A percentile compares a stretch with the other conserved stretches of the same genome.
Conservation (phyloP, 1,284 basidiomycete genomes). For the Papiliotrema terrestris region DNA sequence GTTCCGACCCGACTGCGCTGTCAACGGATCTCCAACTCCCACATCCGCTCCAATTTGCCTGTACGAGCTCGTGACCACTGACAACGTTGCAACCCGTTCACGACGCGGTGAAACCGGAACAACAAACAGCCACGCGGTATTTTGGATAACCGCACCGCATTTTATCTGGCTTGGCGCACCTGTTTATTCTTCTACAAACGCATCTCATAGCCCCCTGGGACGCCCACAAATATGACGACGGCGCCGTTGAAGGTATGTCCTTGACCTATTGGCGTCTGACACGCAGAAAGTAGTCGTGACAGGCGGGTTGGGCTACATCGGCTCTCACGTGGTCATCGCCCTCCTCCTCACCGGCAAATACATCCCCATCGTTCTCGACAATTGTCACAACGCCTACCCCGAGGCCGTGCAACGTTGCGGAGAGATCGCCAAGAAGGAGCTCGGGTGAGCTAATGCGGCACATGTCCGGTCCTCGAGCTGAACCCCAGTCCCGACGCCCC, state of each 20-base stretch:
- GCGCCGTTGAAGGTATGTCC: not conserved
- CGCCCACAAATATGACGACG: not conserved
- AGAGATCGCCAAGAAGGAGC: constrained; percentile 66
- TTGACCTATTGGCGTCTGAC: not conserved
- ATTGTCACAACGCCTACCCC: constrained; percentile 85
- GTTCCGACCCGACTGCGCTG: no score
- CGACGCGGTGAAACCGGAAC: no score
- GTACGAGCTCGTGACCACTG: no score
- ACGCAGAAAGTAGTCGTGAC: constrained; percentile 43
- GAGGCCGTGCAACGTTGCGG: constrained; percentile 68
- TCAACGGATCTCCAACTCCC: no score
- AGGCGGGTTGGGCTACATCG: constrained; percentile 54
- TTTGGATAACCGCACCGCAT: no score
- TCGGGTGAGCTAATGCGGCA: constrained; percentile 35
- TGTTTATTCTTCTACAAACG: not conserved
- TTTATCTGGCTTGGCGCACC: no score
- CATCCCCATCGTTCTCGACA: constrained; percentile 89
- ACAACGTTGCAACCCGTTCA: no score
- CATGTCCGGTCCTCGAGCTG: not conserved
- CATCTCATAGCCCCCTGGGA: not conserved
- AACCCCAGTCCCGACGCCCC: constrained; percentile 51
- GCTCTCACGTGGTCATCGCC: constrained; percentile 84
- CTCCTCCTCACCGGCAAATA: constrained; percentile 82
- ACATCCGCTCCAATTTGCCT: no score
- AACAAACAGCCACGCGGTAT: no score